Evolutionary conservation across 441 rosid species (phyloP).

Genomic region (Caryocar brasiliense): DNA sequence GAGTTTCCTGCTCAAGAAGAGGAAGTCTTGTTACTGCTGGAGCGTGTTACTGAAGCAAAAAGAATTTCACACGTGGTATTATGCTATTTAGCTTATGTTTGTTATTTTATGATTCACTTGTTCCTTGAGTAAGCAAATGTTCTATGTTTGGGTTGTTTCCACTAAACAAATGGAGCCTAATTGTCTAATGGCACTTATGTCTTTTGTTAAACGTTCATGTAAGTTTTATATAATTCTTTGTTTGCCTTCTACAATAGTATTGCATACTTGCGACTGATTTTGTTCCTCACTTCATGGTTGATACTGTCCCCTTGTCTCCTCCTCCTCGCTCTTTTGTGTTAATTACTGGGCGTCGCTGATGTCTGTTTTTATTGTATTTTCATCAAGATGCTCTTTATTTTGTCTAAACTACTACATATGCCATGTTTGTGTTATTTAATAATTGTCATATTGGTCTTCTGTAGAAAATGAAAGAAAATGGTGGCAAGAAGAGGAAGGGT

Average conservation of each 20-base stretch:
- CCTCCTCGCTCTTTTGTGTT: too few species aligned
- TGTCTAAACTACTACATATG: background rate
- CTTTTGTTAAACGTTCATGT: too few species aligned
- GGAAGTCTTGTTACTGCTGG: constrained; percentile 64
- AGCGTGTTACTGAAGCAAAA: constrained; percentile 71
- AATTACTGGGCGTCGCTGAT: too few species aligned
- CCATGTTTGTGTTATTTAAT: background rate
- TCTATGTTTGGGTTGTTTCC: background rate
- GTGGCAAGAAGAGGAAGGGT: constrained; percentile 33
- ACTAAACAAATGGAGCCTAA: too few species aligned
- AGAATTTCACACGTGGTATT: constrained; percentile 54
- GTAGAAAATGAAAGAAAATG: constrained; percentile 56
- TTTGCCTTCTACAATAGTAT: too few species aligned
- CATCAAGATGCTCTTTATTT: background rate
- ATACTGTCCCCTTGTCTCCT: too few species aligned
- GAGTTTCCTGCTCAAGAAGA: constrained; percentile 67
- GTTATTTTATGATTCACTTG: background rate
- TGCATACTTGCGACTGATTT: too few species aligned
- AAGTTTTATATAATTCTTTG: too few species aligned
- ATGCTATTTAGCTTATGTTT: background rate
- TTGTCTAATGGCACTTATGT: too few species aligned
- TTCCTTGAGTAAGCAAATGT: background rate
- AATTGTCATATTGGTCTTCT: background rate
- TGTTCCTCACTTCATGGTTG: too few species aligned
- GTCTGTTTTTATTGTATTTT: background rate